phyloP scores from a whole-genome alignment of 345 rosid species.

The Eucalyptus curtisii region DNA sequence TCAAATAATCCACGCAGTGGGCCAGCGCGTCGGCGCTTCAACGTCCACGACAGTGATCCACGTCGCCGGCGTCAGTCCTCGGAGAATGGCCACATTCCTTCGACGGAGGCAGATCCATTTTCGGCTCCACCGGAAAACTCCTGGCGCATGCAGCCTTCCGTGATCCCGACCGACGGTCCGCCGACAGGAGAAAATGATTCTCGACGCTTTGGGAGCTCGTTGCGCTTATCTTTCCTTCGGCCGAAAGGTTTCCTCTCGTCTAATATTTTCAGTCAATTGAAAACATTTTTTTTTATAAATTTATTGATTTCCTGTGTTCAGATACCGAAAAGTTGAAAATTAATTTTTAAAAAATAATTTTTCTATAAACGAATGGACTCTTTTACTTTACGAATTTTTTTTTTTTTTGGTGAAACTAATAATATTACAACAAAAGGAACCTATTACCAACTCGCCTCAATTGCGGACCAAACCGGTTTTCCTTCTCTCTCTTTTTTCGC shows the following conservation, averaged over 20 bases:
- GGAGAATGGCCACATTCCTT: not conserved
- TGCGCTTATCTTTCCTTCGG: not conserved
- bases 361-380: too few relatives aligned
- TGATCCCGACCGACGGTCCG: not conserved
- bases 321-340: too few relatives aligned
- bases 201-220: rapidly evolving
- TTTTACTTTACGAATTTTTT: too few relatives aligned
- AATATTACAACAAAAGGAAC: too few relatives aligned
- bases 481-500: too few relatives aligned
- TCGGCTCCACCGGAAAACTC: not conserved
- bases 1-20: conserved; percentile 24
- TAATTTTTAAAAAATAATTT: too few relatives aligned
- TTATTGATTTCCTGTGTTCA: rapidly evolving
- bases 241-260: not conserved
- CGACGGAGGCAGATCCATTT: not conserved
- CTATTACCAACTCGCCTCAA: not conserved
- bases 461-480: rapidly evolving
- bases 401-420: too few relatives aligned
- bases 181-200: not conserved
- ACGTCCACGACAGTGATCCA: too few relatives aligned
- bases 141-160: not conserved
- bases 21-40: conserved; percentile 35
- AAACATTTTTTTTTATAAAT: too few relatives aligned
- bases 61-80: not conserved
- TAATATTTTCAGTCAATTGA: rapidly evolving